These are phyloP conservation scores for Kalanchoe fedtschenkoi DNA, from an alignment of 164 flowering plant species.

Conservation along the genomic window DNA sequence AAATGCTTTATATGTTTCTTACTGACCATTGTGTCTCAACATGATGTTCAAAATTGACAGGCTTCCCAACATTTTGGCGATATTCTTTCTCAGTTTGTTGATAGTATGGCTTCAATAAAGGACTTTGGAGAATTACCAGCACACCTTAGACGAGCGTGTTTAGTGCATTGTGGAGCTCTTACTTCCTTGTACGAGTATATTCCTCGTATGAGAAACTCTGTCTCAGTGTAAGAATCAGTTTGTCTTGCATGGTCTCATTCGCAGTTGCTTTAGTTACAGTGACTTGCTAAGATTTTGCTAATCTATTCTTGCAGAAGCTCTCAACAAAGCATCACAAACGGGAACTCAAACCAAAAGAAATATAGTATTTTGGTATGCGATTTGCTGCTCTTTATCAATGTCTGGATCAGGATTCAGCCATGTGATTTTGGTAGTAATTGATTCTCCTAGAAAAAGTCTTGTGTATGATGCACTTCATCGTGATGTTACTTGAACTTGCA, in stretches of 20 bases:
- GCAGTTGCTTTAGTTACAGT: constrained; percentile 5
- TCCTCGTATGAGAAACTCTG: constrained; percentile 70
- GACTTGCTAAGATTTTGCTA: background rate
- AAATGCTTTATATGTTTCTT: background rate
- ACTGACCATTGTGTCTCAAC: constrained; percentile 6
- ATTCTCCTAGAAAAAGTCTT: background rate
- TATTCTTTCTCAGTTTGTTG: constrained; percentile 68
- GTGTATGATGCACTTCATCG: background rate
- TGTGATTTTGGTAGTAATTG: background rate
- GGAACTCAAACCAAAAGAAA: constrained; percentile 32
- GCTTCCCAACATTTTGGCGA: constrained; percentile 98
- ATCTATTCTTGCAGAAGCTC: constrained; percentile 36
- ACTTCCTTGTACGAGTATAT: constrained; percentile 82
- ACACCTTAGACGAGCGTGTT: constrained; percentile 82
- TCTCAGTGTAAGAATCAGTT: constrained; percentile 43
- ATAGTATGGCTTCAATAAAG: constrained; percentile 52
- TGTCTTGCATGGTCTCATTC: background rate
- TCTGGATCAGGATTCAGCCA: background rate
- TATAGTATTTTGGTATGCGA: constrained; percentile 44
- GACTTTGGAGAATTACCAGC: constrained; percentile 48
- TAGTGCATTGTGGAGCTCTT: constrained; percentile 61
- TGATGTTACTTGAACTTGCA: constrained; percentile 23
- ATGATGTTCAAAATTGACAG: constrained; percentile 21
- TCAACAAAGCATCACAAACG: constrained; percentile 19
- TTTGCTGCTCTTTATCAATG: background rate